These are phyloP conservation scores for Ambrosia artemisiifolia DNA, from an alignment of 129 eudicot species.

Conservation along the genomic window DNA sequence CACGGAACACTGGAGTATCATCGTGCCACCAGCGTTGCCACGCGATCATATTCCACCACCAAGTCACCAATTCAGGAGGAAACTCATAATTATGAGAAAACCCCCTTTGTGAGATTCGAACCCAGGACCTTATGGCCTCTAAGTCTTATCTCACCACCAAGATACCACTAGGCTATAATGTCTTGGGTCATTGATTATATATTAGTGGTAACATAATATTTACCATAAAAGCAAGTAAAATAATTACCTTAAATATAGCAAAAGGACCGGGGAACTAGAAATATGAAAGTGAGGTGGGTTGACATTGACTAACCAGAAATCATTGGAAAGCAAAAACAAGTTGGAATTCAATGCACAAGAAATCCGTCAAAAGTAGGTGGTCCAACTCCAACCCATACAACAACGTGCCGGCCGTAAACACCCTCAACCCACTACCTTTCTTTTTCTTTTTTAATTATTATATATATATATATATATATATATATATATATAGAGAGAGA, in stretches of 20 bases:
- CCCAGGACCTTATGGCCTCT: no score
- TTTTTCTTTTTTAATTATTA: neutral
- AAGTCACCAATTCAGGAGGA: no score
- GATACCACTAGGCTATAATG: no score
- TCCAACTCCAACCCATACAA: conserved; percentile 18
- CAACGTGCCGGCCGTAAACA: conserved; percentile 24
- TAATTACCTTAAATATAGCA: neutral
- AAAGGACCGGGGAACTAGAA: neutral
- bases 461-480: no score
- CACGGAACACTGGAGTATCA: no score
- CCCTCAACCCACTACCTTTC: neutral
- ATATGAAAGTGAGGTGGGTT: conserved; percentile 6
- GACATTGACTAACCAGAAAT: conserved; percentile 2
- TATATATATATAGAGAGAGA: no score
- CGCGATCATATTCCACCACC: no score
- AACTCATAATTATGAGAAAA: no score
- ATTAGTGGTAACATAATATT: neutral
- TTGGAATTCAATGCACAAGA: conserved; percentile 19
- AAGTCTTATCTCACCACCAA: no score
- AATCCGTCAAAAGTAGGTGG: conserved; percentile 21
- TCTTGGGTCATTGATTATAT: no score
- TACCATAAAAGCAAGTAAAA: neutral
- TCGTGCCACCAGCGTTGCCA: no score
- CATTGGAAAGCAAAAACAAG: conserved; percentile 16
- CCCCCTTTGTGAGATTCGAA: no score